Percentiles rank a stretch among this genome's conserved stretches.
These are phyloP conservation scores for Cajanus cajan DNA, from an alignment of 306 rosid genomes.

Conservation along the genomic window DNA sequence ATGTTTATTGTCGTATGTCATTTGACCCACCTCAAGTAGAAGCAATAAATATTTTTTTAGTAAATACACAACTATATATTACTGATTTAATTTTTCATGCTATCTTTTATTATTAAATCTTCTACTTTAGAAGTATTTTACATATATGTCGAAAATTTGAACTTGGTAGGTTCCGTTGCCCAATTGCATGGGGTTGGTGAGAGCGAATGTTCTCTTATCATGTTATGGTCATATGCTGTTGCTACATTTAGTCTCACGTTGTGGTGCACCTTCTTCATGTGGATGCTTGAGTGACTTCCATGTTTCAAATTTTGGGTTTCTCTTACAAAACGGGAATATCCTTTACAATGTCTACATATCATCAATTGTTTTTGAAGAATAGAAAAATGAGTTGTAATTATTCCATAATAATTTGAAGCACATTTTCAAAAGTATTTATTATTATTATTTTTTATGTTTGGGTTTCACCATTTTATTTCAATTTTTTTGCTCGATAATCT, in stretches of 20 bases:
- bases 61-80: too few relatives aligned
- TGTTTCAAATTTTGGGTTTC: too few relatives aligned
- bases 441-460: not conserved
- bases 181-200: constrained; percentile 17
- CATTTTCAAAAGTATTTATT: not conserved
- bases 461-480: not conserved
- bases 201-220: constrained; percentile 19
- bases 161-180: not conserved
- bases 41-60: too few relatives aligned
- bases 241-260: constrained; percentile 21
- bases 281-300: not conserved
- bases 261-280: constrained; percentile 29
- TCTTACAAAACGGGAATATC: not conserved
- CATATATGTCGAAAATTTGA: not conserved
- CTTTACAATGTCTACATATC: not conserved
- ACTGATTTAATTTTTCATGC: not conserved
- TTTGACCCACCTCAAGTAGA: too few relatives aligned
- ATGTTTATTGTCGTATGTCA: too few relatives aligned
- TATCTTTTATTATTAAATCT: not conserved
- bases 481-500: not conserved
- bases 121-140: not conserved
- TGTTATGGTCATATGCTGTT: constrained; percentile 21
- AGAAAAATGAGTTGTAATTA: not conserved
- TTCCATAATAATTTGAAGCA: not conserved
- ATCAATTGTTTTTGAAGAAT: not conserved